Evolutionary conservation across 495 filamentous ascomycete genomes (phyloP).

Genomic region (Aspergillus homomorphus): DNA sequence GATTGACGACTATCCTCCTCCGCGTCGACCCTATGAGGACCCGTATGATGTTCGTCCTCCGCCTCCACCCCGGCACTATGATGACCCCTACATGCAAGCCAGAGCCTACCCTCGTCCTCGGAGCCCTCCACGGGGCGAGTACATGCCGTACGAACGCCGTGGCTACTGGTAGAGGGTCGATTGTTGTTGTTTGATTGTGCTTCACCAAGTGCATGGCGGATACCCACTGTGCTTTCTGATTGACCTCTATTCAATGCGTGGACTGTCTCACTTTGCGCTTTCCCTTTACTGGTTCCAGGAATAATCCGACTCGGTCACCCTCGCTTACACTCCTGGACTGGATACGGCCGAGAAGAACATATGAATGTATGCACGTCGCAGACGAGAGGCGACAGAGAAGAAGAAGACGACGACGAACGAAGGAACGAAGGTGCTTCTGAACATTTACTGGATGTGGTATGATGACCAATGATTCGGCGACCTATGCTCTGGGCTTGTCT

Average conservation of each 20-base stretch:
- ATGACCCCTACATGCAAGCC: slow-evolving; percentile 45
- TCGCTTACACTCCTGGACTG: slow-evolving; percentile 10
- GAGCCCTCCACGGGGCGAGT: slow-evolving; percentile 42
- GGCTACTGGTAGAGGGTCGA: slow-evolving; percentile 42
- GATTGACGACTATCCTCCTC: slow-evolving; percentile 69
- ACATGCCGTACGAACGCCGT: slow-evolving; percentile 44
- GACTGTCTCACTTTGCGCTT: slow-evolving; percentile 9
- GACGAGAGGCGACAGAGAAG: background rate
- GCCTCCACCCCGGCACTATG: slow-evolving; percentile 42
- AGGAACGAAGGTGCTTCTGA: background rate
- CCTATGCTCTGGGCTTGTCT: slow-evolving; percentile 5
- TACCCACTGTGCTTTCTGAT: slow-evolving; percentile 24
- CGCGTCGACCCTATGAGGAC: slow-evolving; percentile 53
- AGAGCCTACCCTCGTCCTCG: slow-evolving; percentile 46
- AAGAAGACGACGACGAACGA: background rate
- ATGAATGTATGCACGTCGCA: slow-evolving; percentile 1
- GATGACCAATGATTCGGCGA: slow-evolving; percentile 5
- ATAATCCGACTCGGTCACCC: background rate
- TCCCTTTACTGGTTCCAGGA: slow-evolving; percentile 6
- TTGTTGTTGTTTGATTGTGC: slow-evolving; percentile 13
- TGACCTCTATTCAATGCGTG: slow-evolving; percentile 1
- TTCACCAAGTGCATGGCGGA: slow-evolving; percentile 21
- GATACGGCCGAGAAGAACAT: slow-evolving; percentile 7
- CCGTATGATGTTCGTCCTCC: slow-evolving; percentile 46
- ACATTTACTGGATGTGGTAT: slow-evolving; percentile 14